Conservation (phyloP, 2,329 filamentous ascomycete genomes). For the Penicillium thymicola region DNA sequence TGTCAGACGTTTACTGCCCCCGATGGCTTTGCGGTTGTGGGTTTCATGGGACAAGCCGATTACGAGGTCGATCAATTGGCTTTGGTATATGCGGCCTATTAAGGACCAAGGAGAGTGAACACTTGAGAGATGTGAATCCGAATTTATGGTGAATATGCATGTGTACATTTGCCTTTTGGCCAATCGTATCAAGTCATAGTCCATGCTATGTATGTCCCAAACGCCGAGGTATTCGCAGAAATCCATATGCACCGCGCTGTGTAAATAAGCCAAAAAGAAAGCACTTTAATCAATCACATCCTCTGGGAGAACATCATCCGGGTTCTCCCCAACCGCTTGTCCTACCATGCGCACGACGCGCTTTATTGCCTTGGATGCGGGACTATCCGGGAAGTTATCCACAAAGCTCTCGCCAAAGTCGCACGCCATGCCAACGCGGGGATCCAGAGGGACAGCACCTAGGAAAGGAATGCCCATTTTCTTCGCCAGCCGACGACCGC, state of each 20-base stretch:
- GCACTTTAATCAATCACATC: constrained; percentile 25
- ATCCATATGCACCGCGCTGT: constrained; percentile 23
- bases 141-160: neutral
- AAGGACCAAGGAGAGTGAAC: neutral
- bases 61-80: constrained; percentile 57
- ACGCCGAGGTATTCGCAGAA: constrained; percentile 17
- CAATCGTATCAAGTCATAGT: constrained; percentile 19
- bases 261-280: constrained; percentile 13
- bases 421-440: constrained; percentile 91
- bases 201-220: constrained; percentile 15
- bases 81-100: constrained; percentile 27
- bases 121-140: neutral
- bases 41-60: constrained; percentile 51
- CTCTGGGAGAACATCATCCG: constrained; percentile 48
- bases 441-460: constrained; percentile 85
- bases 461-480: constrained; percentile 88
- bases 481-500: constrained; percentile 72
- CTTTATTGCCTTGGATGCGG: constrained; percentile 78
- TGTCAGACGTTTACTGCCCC: constrained; percentile 50
- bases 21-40: constrained; percentile 52
- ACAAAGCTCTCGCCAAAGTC: constrained; percentile 98
- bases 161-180: constrained; percentile 1
- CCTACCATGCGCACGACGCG: constrained; percentile 73
- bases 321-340: constrained; percentile 61
- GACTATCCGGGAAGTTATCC: constrained; percentile 88